A percentile compares a stretch with the other conserved stretches of the same genome.
phyloP scores from a whole-genome alignment of 2,329 filamentous ascomycete species.

The Calonectria montana region DNA sequence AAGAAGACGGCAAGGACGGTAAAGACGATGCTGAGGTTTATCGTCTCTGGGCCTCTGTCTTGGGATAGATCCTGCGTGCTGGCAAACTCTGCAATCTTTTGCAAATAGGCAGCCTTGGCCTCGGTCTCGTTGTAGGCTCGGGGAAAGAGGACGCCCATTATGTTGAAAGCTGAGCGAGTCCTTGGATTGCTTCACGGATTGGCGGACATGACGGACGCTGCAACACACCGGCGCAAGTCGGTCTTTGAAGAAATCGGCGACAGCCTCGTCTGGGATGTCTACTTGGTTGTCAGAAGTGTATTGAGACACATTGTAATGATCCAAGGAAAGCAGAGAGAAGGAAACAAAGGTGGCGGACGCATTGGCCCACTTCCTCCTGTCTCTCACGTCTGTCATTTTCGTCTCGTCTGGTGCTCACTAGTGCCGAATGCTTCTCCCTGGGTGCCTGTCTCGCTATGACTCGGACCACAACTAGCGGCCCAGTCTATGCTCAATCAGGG shows the following conservation, averaged over 20 bases:
- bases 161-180: background rate
- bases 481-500: background rate
- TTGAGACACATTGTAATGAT: background rate
- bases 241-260: background rate
- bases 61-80: background rate
- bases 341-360: background rate
- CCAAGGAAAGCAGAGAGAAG: background rate
- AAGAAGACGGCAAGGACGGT: background rate
- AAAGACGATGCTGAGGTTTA: background rate
- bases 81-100: background rate
- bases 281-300: background rate
- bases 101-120: background rate
- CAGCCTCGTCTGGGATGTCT: background rate
- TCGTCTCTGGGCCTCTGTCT: background rate
- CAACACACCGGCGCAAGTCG: background rate
- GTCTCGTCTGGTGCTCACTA: background rate
- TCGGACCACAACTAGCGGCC: background rate
- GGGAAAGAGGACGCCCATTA: background rate
- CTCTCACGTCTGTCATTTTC: background rate
- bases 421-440: background rate
- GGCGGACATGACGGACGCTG: background rate
- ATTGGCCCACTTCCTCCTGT: background rate
- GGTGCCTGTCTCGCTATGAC: background rate
- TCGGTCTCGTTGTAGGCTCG: background rate
- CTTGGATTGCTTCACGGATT: background rate